Evolutionary conservation across 148 eudicot species (phyloP), one percentile per base, ranked within the genome.

Genomic region (Vaccinium corymbosum): DNA sequence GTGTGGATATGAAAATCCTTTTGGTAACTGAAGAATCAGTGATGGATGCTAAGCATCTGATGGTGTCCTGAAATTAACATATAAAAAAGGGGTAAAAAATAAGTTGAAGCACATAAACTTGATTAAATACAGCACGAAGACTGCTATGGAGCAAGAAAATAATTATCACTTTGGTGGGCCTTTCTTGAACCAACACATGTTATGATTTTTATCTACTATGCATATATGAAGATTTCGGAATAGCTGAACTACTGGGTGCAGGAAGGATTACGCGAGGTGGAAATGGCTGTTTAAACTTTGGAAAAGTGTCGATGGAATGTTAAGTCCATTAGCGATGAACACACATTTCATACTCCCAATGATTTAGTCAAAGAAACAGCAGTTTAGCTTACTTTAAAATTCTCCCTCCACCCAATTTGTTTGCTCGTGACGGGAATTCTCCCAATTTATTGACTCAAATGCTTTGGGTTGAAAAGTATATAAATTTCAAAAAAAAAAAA

Each of bases 41-140:
- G 56, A 96, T 84, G 42, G 95, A 91, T 79, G 91, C 91, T 89
- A 94, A 82, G 88, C 94, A 90, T 71, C 86, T 85, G 76, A 96
- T 89, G 81, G 94, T 94, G 82, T 92, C 94, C 98, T 95, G 93
- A 79, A 68, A 84, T 42, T 74, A 50, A 71, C 66, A 48, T 19
- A 17, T 48, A 57, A n/a, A 86, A 71, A 9, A 81, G 16, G 16
- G 16, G 16, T 82, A 15, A 32, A 57, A 27, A 62, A n/a, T 51
- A 29, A 7, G 10, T 61, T 20, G 4, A 4, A 66, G 49, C 17
- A 72, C 15, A 80, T 29, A 48, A 3, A 16, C 46, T 42, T 42
- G 46, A 42, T 42, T 42, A 20, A 79, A 70, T 11, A 35, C 61
- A 15, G 20, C 3, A 4, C 13, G 11, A n/a, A 20, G n/a, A 14